Percentiles rank a stretch among this genome's conserved stretches.
Evolutionary conservation across 2,329 filamentous ascomycete species (phyloP).

Genomic region (Cladosporium halotolerans): DNA sequence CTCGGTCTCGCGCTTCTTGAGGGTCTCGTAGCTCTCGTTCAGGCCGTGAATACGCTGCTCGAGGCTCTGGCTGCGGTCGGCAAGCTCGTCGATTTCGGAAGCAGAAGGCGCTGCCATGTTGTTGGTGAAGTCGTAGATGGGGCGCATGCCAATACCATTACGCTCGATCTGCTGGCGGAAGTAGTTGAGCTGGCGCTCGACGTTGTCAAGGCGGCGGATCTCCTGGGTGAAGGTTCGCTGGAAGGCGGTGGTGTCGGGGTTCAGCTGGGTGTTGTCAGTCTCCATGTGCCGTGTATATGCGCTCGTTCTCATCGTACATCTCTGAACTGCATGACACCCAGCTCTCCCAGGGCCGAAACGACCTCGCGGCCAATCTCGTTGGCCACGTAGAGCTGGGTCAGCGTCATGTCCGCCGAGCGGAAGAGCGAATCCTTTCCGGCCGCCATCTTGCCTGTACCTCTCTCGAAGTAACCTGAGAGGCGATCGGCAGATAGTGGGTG

Average conservation of each 20-base stretch:
- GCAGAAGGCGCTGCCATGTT: conserved; percentile 81
- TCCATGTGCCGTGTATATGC: not conserved
- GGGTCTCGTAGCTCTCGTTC: conserved; percentile 96
- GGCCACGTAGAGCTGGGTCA: conserved; percentile 98
- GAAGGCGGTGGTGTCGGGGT: conserved; percentile 86
- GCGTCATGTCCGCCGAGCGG: conserved; percentile 99
- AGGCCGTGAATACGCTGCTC: conserved; percentile 86
- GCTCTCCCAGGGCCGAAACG: conserved; percentile 90
- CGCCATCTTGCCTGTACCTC: conserved; percentile 43
- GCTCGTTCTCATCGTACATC: conserved; percentile 59
- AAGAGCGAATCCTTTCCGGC: conserved; percentile 82
- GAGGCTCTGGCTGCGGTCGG: conserved; percentile 84
- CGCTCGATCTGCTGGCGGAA: conserved; percentile 97
- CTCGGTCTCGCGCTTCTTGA: conserved; percentile 96
- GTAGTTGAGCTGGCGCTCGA: conserved; percentile 93
- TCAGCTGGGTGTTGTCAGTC: conserved; percentile 57
- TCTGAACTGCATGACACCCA: conserved; percentile 93
- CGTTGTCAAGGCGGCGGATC: conserved; percentile 94
- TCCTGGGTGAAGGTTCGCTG: conserved; percentile 97
- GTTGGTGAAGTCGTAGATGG: conserved; percentile 80
- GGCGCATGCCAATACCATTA: conserved; percentile 74
- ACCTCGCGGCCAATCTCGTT: conserved; percentile 98
- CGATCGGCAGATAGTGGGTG: conserved; percentile 2
- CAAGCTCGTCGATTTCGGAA: conserved; percentile 91
- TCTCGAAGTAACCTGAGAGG: conserved; percentile 4